A percentile compares a stretch with the other conserved stretches of the same genome.
phyloP scores from a whole-genome alignment of 371 early-diverging fungal genomes.

The Coemansia linderi region DNA sequence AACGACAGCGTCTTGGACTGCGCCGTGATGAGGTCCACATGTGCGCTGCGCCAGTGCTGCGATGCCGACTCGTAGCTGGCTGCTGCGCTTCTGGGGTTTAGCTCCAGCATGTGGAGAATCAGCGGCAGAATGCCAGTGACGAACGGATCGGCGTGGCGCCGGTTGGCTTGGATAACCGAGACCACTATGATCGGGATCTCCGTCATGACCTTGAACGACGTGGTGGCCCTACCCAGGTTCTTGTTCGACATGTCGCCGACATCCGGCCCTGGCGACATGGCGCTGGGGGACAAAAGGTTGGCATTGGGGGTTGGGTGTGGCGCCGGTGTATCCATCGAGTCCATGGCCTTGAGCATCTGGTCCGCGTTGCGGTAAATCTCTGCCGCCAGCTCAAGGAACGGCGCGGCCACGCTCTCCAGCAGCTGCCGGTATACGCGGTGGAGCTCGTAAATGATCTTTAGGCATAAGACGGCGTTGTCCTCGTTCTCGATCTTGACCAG shows the following conservation, averaged over 20 bases:
- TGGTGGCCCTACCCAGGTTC: conserved; percentile 70
- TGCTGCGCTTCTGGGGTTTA: conserved; percentile 27
- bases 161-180: conserved; percentile 83
- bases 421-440: conserved; percentile 81
- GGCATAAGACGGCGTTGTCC: conserved; percentile 90
- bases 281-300: conserved; percentile 66
- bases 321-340: conserved; percentile 47
- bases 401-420: conserved; percentile 84
- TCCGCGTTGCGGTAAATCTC: conserved; percentile 92
- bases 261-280: conserved; percentile 78
- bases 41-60: conserved; percentile 36
- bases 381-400: conserved; percentile 87
- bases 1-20: conserved; percentile 88
- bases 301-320: conserved; percentile 39
- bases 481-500: conserved; percentile 91
- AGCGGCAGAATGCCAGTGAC: conserved; percentile 84
- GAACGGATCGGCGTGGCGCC: conserved; percentile 75
- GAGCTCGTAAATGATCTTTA: conserved; percentile 93
- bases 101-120: conserved; percentile 66
- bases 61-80: conserved; percentile 14
- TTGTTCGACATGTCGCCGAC: conserved; percentile 64
- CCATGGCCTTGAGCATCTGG: conserved; percentile 73
- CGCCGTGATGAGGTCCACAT: conserved; percentile 51
- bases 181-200: conserved; percentile 99
- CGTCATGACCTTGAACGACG: conserved; percentile 94